Evolutionary conservation across 208 protist species (phyloP), one percentile per base, ranked within the genome.

Genomic region (Leishmania mexicana): DNA sequence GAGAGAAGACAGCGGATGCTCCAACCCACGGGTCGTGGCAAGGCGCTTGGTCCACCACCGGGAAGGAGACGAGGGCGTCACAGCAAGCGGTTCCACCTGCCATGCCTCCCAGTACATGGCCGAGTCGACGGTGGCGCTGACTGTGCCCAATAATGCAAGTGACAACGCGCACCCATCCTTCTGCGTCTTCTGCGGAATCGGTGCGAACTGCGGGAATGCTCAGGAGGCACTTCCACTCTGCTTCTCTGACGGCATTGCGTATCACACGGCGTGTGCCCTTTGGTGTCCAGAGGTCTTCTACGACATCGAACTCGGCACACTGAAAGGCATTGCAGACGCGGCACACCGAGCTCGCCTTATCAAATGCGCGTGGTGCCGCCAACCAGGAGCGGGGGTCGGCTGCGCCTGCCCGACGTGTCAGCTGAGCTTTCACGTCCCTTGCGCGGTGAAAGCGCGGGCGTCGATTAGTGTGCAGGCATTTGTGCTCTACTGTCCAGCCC

Each of bases 211-310:
- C 70, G 70, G 70, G n/a, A 35, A 54, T 53, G 45, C 70, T n/a
- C 28, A 53, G 28, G 10, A 53, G 70, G 3, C 17, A 53, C 64
- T 78, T 10, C 71, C 78, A 1, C 68, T 81, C 13, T 71, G 64
- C 51, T 7, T 31, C 24, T 54, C 76, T 2, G 84, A 83, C 19
- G 88, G 83, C 24, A 21, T 85, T 40, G 10, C 38, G 8, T 89
- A 90, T 70, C 93, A 96, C 82, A 78, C 85, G 35, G 78, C 74
- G 10, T 96, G 93, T 73, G 93, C 93, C 0, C 80, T 96, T 21
- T 96, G 93, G 93, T 93, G 88, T 60, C 90, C 93, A 75, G 91
- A 95, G 77, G 93, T 96, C 28, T 96, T 86, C 81, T 92, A 87
- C 81, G 84, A 94, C 53, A 65, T n/a, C n/a, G 19, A 71, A 24